Evolutionary conservation across 2,329 filamentous ascomycete genomes (phyloP), one percentile per base, ranked within the genome.

Genomic region (Phoma sp.): DNA sequence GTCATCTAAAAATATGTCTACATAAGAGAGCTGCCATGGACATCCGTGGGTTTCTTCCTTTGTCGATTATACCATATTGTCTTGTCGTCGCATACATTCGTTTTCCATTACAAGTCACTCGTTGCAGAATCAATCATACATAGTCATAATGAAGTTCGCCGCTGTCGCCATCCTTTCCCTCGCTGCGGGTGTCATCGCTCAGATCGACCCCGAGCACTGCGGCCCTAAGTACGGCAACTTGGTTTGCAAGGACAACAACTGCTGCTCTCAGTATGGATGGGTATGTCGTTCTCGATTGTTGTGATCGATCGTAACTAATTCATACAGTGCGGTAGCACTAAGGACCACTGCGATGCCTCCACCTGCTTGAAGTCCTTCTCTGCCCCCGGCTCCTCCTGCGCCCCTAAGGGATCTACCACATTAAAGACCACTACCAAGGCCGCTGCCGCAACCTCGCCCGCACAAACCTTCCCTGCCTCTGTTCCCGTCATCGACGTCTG

Each of bases 401-500:
- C 67, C 24, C 43, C 60, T 41, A 43, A 55, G 19, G 39, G 54
- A 13, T 17, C 55, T 25, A 65, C 63, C 13, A 67, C 61, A 21
- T 21, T 65, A 35, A 64, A 59, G 45, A 59, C 63, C 29, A 57
- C 63, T 13, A 65, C 63, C 43, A 61, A 61, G 37, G 39, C 53
- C 21, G 37, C 43, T 5, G 48, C 47, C 2, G 12, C 43, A 15
- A 62, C 54, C 13, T 58, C 63, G 0, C 46, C 58, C 8, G 49
- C 65, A 6, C 51, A 65, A 15, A 55, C 62, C 43, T 70, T 71
- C 60, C 63, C 70, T 37, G 61, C 68, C 37, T 58, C 57, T 10
- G 71, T 78, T 22, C 67, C 75, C 9, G 66, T 68, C 21, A 71
- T 74, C 52, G 74, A 78, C 52, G 76, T 78, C 57, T 75, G 77